Conservation (phyloP, 2,329 filamentous ascomycete species). For the Colletotrichum siamense region DNA sequence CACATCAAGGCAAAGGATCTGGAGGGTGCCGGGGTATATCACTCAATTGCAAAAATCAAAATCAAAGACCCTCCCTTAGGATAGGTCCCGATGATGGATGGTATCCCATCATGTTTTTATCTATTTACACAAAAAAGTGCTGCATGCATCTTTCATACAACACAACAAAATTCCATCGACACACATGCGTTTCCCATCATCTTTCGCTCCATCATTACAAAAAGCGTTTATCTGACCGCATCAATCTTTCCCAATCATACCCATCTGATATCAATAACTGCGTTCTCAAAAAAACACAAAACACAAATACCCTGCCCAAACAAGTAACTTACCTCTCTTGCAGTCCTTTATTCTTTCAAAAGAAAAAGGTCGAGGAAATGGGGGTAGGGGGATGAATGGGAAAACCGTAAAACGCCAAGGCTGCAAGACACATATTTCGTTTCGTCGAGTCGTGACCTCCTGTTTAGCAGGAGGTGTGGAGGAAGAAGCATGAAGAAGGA, state of each 20-base stretch:
- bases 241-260: not conserved
- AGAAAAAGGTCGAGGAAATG: not conserved
- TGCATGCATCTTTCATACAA: not conserved
- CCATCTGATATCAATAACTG: not conserved
- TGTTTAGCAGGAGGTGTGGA: not conserved
- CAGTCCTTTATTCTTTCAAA: not conserved
- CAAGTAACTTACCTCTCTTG: not conserved
- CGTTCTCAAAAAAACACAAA: not conserved
- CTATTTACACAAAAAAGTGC: not conserved
- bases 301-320: not conserved
- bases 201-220: not conserved
- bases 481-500: not conserved
- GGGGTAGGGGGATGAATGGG: not conserved
- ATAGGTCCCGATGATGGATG: not conserved
- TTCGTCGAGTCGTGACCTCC: not conserved
- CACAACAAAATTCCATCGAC: not conserved
- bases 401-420: not conserved
- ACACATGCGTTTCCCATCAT: not conserved
- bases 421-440: not conserved
- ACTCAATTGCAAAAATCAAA: not conserved
- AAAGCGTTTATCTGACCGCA: not conserved
- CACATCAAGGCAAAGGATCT: too few species aligned
- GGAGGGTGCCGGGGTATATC: too few species aligned
- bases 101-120: not conserved
- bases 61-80: not conserved